phyloP scores from a whole-genome alignment of 345 rosid genomes.

The Eucalyptus pauciflora region DNA sequence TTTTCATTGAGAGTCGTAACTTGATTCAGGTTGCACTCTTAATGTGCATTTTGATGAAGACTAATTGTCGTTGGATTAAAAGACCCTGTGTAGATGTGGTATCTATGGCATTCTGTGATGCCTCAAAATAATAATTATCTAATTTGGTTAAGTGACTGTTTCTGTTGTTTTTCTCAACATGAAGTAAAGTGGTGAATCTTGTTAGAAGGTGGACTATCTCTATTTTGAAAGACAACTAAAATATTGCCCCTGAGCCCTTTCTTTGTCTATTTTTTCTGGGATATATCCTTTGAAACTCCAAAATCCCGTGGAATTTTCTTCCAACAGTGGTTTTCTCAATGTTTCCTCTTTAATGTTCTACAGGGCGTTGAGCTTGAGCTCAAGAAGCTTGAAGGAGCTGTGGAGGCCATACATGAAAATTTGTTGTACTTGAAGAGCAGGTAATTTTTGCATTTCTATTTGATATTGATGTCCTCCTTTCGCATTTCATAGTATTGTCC shows the following conservation, averaged over 20 bases:
- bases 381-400: constrained; percentile 59
- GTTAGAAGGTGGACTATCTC: background rate
- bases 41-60: background rate
- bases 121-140: background rate
- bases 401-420: constrained; percentile 51
- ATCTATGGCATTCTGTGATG: background rate
- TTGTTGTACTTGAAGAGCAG: constrained; percentile 46
- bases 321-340: background rate
- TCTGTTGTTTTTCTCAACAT: background rate
- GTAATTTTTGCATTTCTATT: constrained; percentile 8
- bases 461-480: background rate
- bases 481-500: background rate
- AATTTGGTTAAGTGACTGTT: background rate
- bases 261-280: background rate
- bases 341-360: background rate
- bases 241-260: background rate
- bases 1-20: background rate
- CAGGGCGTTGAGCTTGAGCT: constrained; percentile 92
- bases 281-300: background rate
- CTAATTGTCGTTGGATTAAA: background rate
- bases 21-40: background rate
- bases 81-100: background rate
- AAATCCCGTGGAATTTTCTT: background rate
- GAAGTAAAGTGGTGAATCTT: background rate
- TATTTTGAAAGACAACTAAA: background rate